Evolutionary conservation across 2,329 filamentous ascomycete species (phyloP).

Genomic region (Metarhizium sp.): DNA sequence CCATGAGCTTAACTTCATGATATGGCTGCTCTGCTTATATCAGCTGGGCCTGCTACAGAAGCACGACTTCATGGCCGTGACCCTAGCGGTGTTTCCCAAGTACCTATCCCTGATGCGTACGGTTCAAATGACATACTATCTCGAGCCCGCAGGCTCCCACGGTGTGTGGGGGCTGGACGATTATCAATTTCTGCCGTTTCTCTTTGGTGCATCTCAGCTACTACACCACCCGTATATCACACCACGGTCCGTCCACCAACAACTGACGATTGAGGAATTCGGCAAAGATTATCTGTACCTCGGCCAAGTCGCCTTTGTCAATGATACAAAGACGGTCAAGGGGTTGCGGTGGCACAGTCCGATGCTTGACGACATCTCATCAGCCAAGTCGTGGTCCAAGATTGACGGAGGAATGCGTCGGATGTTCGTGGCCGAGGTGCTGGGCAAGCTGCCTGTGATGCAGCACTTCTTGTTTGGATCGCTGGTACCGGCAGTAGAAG

Average conservation of each 20-base stretch:
- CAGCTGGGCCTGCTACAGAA: conserved; percentile 58
- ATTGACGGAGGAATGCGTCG: conserved; percentile 91
- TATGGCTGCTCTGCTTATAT: conserved; percentile 93
- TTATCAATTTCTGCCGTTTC: conserved; percentile 92
- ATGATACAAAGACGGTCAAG: conserved; percentile 91
- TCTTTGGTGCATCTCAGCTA: conserved; percentile 88
- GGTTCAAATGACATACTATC: conserved; percentile 86
- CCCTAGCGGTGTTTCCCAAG: conserved; percentile 68
- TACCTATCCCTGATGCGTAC: conserved; percentile 83
- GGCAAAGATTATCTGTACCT: conserved; percentile 79
- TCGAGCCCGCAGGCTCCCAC: conserved; percentile 93
- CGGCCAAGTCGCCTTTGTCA: conserved; percentile 87
- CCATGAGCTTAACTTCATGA: conserved; percentile 93
- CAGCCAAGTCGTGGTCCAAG: conserved; percentile 82
- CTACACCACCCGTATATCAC: conserved; percentile 75
- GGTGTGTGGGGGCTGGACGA: conserved; percentile 98
- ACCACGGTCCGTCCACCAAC: conserved; percentile 75
- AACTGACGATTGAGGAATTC: conserved; percentile 79
- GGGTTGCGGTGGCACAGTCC: conserved; percentile 93
- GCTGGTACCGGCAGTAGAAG: conserved; percentile 68
- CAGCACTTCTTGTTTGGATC: conserved; percentile 95
- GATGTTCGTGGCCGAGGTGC: conserved; percentile 91
- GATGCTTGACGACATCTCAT: conserved; percentile 96
- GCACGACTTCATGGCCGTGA: conserved; percentile 62
- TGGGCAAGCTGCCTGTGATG: conserved; percentile 93